Base-by-base conservation (phyloP, 345 rosid genomes). In the Isatis tinctoria region DNA sequence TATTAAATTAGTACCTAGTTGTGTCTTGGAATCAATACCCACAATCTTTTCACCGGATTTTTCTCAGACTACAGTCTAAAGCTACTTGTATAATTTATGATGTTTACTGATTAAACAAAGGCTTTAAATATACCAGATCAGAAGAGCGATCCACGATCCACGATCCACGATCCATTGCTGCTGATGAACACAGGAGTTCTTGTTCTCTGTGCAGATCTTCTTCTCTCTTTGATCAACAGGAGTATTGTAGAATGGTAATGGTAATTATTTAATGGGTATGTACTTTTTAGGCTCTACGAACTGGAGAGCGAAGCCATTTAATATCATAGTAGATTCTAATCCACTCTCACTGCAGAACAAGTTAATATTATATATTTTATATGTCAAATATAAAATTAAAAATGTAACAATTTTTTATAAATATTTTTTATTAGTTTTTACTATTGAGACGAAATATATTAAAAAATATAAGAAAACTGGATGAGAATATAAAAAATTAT, bases 1-100 rank as follows among this genome's bases (percentile, higher is more conserved):
- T 0, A 26, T 27, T 66, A 66, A 37, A 67, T 0, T 48, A 66
- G 20, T 12, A 52, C 39, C 4, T 39, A 30, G 73, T 48, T 67
- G 73, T 74, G 78, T 61, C 54, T 74, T 59, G 78, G 60, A 48
- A 28, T 60, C 22, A 48, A 72, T 18, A 48, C 67, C 52, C 67
- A 67, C 4, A 67, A 74, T 37, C 67, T 67, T 67, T 67, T 67
- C 20, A 59, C 67, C 68, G 62, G 73, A 67, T 67, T 59, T 59
- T 74, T 3, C 73, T 74, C 73, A 36, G 40, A 47, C 36, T 1
- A 16, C 20, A 74, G n/a, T n/a, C n/a, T n/a, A n/a, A n/a, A n/a
- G 32, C 66, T 56, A 64, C 65, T 35, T 56, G 1, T 56, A 45
- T 44, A 56, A 16, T 64, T 33, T 45, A 13, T 8, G 49, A 58